Evolutionary conservation across 768 basidiomycete genomes (phyloP).

Genomic region (Rhizopogon vesiculosus): DNA sequence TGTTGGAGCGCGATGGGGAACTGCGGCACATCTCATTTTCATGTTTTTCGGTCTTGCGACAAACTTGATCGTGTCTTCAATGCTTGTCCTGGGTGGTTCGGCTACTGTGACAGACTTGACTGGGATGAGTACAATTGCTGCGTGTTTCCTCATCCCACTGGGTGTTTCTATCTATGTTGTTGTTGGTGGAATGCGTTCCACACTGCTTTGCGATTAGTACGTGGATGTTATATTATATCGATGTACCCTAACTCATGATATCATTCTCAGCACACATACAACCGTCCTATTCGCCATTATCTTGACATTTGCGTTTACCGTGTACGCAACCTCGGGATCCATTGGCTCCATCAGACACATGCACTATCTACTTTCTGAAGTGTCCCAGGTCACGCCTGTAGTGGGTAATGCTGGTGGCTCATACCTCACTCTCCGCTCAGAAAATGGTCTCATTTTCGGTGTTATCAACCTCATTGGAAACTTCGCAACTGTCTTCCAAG

Average conservation of each 20-base stretch:
- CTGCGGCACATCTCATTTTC: constrained; percentile 73
- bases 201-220: constrained; percentile 81
- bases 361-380: constrained; percentile 72
- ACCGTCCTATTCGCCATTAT: constrained; percentile 85
- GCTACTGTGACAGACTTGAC: constrained; percentile 87
- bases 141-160: constrained; percentile 86
- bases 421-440: constrained; percentile 79
- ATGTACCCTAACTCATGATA: neutral
- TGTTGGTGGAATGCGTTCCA: constrained; percentile 83
- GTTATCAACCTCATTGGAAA: constrained; percentile 88
- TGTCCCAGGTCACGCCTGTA: constrained; percentile 54
- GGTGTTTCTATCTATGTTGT: constrained; percentile 88
- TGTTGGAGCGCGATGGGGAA: constrained; percentile 77
- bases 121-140: constrained; percentile 86
- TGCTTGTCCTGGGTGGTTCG: constrained; percentile 75
- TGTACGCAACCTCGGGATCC: constrained; percentile 72
- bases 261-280: constrained; percentile 66
- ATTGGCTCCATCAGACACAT: constrained; percentile 78
- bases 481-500: constrained; percentile 61
- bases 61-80: constrained; percentile 88
- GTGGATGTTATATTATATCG: constrained; percentile 18
- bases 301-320: constrained; percentile 70
- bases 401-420: constrained; percentile 80
- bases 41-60: constrained; percentile 92
- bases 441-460: constrained; percentile 75